A percentile compares a stretch with the other conserved stretches of the same genome.
Evolutionary conservation across 257 asterid species (phyloP).

Genomic region (Ballota nigra): DNA sequence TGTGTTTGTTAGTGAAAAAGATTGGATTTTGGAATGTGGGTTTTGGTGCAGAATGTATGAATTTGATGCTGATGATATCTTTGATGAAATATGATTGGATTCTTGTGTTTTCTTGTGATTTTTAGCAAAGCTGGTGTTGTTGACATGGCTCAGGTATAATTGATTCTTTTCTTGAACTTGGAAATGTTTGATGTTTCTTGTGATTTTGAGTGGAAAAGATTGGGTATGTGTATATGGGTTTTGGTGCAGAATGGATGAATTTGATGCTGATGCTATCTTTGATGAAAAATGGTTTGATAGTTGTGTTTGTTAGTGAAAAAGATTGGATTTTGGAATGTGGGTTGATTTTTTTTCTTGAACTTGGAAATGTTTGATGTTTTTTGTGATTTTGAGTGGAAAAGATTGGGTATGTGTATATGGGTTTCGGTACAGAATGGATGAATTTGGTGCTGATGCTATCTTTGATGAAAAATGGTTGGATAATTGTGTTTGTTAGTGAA

Average conservation of each 20-base stretch:
- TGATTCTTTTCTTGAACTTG: background rate
- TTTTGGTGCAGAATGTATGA: background rate
- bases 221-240: background rate
- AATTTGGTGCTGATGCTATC: background rate
- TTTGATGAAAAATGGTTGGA: background rate
- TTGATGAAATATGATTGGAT: background rate
- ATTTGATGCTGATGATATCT: background rate
- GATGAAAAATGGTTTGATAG: background rate
- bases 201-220: background rate
- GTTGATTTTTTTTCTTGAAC: background rate
- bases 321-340: background rate
- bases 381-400: background rate
- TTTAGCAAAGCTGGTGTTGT: constrained; percentile 90
- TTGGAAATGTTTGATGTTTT: background rate
- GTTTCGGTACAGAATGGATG: background rate
- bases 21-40: background rate
- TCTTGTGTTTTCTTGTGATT: background rate
- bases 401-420: background rate
- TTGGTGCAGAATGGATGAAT: background rate
- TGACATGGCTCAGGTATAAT: constrained; percentile 72
- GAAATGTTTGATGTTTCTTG: background rate
- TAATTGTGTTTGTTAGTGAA: background rate
- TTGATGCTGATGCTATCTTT: background rate
- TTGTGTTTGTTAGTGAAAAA: background rate
- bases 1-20: background rate